Evolutionary conservation across 2,329 filamentous ascomycete genomes (phyloP), one percentile per base, ranked within the genome.

Genomic region (Pestalotiopsis sp.): DNA sequence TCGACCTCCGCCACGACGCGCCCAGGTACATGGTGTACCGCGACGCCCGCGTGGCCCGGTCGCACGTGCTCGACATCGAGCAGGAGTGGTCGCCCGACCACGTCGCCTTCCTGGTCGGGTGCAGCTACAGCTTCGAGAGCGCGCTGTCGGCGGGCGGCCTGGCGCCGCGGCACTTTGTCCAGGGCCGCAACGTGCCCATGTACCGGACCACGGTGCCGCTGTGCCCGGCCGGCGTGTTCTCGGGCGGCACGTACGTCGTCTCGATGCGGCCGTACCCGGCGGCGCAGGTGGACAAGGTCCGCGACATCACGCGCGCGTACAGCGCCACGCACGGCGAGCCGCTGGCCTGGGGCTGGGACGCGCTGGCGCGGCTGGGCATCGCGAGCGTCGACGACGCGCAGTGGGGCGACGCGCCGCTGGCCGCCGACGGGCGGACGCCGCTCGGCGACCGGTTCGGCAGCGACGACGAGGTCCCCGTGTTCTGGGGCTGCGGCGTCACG

Each of bases 401-500:
- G 65, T 92, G 87, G 84, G 89, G 90, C 0, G 87, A 90, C 69
- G 79, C 69, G 69, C 80, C 74, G 67, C 76, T 81, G 75, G 84
- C 73, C 1, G 70, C 72, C 31, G 81, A 83, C 38, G 86, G 84
- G 0, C 73, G 77, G 65, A 52, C n/a, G 59, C 77, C 77, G 27
- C 70, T 81, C 31, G 70, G 77, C 13, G 75, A 78, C 31, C 67
- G 76, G 1, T 72, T 75, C 17, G 78, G 76, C 14, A 78, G 78
- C 23, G 79, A 82, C 14, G 80, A 84, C 2, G 80, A 84, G 31
- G 80, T 90, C 38, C 87, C 87, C 0, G 84, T 89, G 4, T 89
- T 89, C 71, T 88, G 89, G 88, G 90, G 87, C 0, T 92, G 89
- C 74, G 89, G 89, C 41, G 89, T 91, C 12, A 91, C 90, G 49